phyloP scores from a whole-genome alignment of 345 rosid species.

The Euphorbia lathyris region DNA sequence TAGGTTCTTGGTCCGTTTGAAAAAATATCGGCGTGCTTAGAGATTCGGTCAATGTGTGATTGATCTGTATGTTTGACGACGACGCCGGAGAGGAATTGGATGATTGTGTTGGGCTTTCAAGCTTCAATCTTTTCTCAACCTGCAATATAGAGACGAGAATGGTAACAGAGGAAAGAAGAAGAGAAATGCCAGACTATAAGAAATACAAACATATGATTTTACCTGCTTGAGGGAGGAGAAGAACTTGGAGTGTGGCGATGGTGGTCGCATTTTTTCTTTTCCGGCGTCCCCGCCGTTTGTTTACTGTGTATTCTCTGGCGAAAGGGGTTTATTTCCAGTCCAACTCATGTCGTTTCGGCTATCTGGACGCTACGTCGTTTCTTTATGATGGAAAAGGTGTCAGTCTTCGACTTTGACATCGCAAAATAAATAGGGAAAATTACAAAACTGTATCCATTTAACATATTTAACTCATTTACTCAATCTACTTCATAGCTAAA shows the following conservation, averaged over 20 bases:
- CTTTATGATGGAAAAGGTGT: too few species aligned
- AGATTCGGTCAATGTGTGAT: slow-evolving; percentile 21
- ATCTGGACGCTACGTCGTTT: too few species aligned
- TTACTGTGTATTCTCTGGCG: too few species aligned
- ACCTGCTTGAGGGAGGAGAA: slow-evolving; percentile 49
- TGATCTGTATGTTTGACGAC: slow-evolving; percentile 10
- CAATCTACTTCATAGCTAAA: too few species aligned
- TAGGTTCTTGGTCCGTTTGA: slow-evolving; percentile 12
- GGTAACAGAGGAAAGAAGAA: not conserved
- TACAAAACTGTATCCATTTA: too few species aligned
- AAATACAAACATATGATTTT: not conserved
- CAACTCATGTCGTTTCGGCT: too few species aligned
- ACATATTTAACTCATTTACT: too few species aligned
- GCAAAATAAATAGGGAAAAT: too few species aligned
- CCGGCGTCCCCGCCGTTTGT: not conserved
- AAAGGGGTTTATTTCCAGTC: too few species aligned
- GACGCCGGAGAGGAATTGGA: slow-evolving; percentile 10
- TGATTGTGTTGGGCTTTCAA: slow-evolving; percentile 20
- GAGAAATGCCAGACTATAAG: not conserved
- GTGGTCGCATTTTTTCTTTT: slow-evolving; percentile 28
- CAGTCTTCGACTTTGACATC: too few species aligned
- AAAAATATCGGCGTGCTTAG: slow-evolving; percentile 41
- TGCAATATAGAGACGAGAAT: slow-evolving; percentile 7
- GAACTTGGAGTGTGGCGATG: slow-evolving; percentile 35
- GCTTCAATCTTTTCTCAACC: slow-evolving; percentile 46